Percentiles rank a stretch among this genome's conserved stretches.
Evolutionary conservation across 1,284 basidiomycete species (phyloP).

Genomic region (Cryptococcus floricola): DNA sequence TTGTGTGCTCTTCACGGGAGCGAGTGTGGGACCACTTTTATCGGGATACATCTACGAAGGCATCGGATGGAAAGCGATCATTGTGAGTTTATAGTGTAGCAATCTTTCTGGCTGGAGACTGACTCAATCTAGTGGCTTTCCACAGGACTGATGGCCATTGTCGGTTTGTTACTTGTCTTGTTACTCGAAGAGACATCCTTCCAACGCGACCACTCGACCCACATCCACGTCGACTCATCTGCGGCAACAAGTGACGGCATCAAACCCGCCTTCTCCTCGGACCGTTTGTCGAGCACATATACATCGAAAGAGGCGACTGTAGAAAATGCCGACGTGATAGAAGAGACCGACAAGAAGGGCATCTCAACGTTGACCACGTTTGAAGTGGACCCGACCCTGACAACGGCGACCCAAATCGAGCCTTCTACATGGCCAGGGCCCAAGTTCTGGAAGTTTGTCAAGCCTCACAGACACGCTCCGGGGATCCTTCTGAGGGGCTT

Average conservation of each 20-base stretch:
- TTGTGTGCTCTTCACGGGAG: no score
- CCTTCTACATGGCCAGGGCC: slow-evolving; percentile 16
- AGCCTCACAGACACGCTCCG: slow-evolving; percentile 1
- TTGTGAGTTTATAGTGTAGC: slow-evolving; percentile 10
- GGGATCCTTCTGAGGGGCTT: slow-evolving; percentile 11
- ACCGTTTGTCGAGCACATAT: not conserved
- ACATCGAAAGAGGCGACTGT: not conserved
- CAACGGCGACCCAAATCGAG: not conserved
- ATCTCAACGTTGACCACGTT: not conserved
- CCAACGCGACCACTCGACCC: slow-evolving; percentile 7
- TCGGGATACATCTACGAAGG: slow-evolving; percentile 28
- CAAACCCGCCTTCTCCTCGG: not conserved
- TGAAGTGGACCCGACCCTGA: not conserved
- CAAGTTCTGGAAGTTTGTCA: slow-evolving; percentile 10
- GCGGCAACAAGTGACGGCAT: not conserved
- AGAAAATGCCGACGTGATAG: not conserved
- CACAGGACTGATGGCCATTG: slow-evolving; percentile 14
- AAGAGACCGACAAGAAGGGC: not conserved
- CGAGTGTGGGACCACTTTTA: slow-evolving; percentile 1
- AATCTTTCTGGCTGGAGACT: not conserved
- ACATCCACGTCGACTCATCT: not conserved
- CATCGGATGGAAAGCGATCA: slow-evolving; percentile 21
- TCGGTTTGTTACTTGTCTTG: slow-evolving; percentile 24
- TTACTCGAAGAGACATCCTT: slow-evolving; percentile 32
- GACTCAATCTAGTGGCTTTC: slow-evolving; percentile 16